Conservation (phyloP, 768 basidiomycete species). For the Fomitopsis pulvina region DNA sequence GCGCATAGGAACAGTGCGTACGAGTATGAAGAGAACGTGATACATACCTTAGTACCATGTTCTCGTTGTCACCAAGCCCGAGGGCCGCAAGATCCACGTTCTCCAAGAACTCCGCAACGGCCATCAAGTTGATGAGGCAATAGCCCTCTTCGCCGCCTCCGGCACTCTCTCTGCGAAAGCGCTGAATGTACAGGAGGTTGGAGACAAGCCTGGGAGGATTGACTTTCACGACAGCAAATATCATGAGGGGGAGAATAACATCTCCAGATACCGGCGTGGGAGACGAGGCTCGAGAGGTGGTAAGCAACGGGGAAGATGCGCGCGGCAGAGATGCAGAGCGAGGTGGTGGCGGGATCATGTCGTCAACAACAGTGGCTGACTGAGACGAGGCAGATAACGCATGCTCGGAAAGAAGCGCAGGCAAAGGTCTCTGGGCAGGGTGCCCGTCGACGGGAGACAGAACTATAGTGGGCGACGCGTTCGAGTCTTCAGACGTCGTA, state of each 20-base stretch:
- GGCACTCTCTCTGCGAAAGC: slow-evolving; percentile 48
- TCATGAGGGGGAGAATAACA: slow-evolving; percentile 87
- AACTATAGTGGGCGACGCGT: slow-evolving; percentile 1
- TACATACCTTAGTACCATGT: slow-evolving; percentile 49
- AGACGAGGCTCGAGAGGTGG: slow-evolving; percentile 14
- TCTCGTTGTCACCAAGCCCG: slow-evolving; percentile 54
- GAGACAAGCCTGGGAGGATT: slow-evolving; percentile 82
- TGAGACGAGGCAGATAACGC: not conserved
- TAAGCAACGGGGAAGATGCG: slow-evolving; percentile 7
- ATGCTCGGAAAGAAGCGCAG: not conserved
- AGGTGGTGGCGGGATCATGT: not conserved
- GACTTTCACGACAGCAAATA: slow-evolving; percentile 88
- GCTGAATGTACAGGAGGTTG: slow-evolving; percentile 57
- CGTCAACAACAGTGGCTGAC: not conserved
- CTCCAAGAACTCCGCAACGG: slow-evolving; percentile 93
- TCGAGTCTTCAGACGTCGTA: not conserved
- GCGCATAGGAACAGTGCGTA: not conserved
- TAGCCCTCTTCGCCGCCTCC: slow-evolving; percentile 82
- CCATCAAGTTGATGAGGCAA: slow-evolving; percentile 90
- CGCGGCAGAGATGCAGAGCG: not conserved
- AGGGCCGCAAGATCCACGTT: slow-evolving; percentile 81
- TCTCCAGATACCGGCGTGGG: slow-evolving; percentile 73
- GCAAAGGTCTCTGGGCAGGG: not conserved
- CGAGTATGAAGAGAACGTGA: not conserved
- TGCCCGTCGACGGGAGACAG: not conserved